Evolutionary conservation across 805 yeast genomes (phyloP).

Genomic region (Kazachstania psychrophila): DNA sequence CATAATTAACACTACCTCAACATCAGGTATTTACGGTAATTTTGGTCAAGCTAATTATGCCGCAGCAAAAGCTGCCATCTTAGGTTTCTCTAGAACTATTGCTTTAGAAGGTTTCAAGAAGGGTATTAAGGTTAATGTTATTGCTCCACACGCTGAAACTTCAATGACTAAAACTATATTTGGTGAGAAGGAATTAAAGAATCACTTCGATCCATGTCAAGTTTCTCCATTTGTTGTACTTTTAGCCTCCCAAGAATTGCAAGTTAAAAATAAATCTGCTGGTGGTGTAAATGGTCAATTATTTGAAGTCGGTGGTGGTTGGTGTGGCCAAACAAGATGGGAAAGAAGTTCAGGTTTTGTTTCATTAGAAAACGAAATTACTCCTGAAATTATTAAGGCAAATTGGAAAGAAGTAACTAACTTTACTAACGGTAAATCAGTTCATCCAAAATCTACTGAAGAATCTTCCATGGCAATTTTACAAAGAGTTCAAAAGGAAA

Average conservation of each 20-base stretch:
- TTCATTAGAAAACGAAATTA: slow-evolving; percentile 34
- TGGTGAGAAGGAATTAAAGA: slow-evolving; percentile 59
- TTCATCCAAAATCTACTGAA: slow-evolving; percentile 44
- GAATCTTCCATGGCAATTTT: slow-evolving; percentile 78
- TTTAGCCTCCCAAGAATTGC: slow-evolving; percentile 64
- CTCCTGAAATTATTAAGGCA: slow-evolving; percentile 63
- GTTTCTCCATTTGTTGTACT: slow-evolving; percentile 86
- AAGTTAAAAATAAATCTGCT: slow-evolving; percentile 27
- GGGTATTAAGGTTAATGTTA: slow-evolving; percentile 66
- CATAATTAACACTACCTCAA: slow-evolving; percentile 82
- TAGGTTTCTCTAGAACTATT: slow-evolving; percentile 75
- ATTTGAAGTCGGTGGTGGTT: slow-evolving; percentile 93
- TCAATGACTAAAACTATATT: slow-evolving; percentile 91
- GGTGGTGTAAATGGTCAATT: slow-evolving; percentile 59
- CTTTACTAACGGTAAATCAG: slow-evolving; percentile 46
- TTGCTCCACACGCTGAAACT: slow-evolving; percentile 98
- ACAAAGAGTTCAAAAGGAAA: slow-evolving; percentile 43
- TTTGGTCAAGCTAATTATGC: slow-evolving; percentile 97
- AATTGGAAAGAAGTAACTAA: slow-evolving; percentile 59
- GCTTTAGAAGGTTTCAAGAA: slow-evolving; percentile 84
- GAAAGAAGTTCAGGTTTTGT: slow-evolving; percentile 85
- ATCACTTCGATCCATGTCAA: slow-evolving; percentile 74
- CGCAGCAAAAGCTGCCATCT: slow-evolving; percentile 82
- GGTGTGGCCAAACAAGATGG: slow-evolving; percentile 93
- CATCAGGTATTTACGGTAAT: slow-evolving; percentile 95